phyloP scores from a whole-genome alignment of 345 rosid genomes.

The Gossypium stocksii region DNA sequence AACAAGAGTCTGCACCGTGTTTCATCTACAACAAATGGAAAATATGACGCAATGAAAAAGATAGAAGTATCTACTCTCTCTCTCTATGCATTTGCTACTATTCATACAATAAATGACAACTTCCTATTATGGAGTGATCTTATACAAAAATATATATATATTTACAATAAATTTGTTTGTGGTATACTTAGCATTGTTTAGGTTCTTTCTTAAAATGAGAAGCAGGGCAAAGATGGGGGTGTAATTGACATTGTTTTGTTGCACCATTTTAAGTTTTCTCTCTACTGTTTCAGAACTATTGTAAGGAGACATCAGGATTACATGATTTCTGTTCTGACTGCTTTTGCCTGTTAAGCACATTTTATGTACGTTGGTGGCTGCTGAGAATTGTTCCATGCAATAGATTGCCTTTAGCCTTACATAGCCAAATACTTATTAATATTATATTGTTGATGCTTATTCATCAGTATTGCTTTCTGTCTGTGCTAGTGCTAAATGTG shows the following conservation, averaged over 20 bases:
- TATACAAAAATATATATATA: not conserved
- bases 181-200: not conserved
- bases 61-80: constrained; percentile 47
- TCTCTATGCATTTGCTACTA: not conserved
- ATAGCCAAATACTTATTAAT: not conserved
- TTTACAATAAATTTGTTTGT: not conserved
- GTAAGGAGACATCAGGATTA: not conserved
- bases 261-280: not conserved
- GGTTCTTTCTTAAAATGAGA: not conserved
- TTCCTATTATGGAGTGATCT: not conserved
- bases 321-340: not conserved
- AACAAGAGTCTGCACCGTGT: constrained; percentile 74
- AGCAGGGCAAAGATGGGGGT: not conserved
- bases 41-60: constrained; percentile 73
- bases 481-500: not conserved
- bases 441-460: constrained; percentile 1
- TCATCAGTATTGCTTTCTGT: not conserved
- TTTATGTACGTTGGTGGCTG: not conserved
- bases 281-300: not conserved
- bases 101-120: not conserved
- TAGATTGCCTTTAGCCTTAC: not conserved
- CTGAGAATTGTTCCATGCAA: not conserved
- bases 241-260: not conserved
- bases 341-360: not conserved
- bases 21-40: constrained; percentile 88